These are phyloP conservation scores for Nemania sp. DNA, from an alignment of 2,329 filamentous ascomycete species.

Conservation along the genomic window DNA sequence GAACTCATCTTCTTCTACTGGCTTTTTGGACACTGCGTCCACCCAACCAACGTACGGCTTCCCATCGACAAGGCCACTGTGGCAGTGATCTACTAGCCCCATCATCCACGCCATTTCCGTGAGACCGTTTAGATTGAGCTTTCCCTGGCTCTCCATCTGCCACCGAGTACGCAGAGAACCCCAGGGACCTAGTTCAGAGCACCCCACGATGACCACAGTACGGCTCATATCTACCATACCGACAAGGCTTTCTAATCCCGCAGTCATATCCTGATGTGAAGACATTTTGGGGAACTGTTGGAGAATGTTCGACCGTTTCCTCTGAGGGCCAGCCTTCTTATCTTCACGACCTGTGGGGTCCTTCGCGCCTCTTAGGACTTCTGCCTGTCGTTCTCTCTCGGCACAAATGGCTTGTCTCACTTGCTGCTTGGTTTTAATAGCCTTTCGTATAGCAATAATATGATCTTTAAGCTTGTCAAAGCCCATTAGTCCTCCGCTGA, in stretches of 20 bases:
- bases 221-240: slow-evolving; percentile 54
- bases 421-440: background rate
- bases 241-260: slow-evolving; percentile 39
- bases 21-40: background rate
- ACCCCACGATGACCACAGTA: slow-evolving; percentile 56
- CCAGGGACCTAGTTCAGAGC: slow-evolving; percentile 65
- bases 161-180: slow-evolving; percentile 78
- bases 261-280: slow-evolving; percentile 44
- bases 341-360: background rate
- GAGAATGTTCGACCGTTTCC: background rate
- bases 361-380: background rate
- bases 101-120: slow-evolving; percentile 82
- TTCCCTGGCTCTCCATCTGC: slow-evolving; percentile 77
- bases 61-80: no score
- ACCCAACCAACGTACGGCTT: background rate
- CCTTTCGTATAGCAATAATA: background rate
- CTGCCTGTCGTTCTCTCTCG: no score
- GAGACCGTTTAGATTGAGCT: slow-evolving; percentile 77
- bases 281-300: slow-evolving; percentile 40
- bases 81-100: slow-evolving; percentile 77
- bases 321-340: background rate
- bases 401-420: background rate
- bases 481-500: background rate
- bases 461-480: background rate
- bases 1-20: background rate